Evolutionary conservation across 2,329 filamentous ascomycete species (phyloP).

Genomic region (Botryotinia calthae): DNA sequence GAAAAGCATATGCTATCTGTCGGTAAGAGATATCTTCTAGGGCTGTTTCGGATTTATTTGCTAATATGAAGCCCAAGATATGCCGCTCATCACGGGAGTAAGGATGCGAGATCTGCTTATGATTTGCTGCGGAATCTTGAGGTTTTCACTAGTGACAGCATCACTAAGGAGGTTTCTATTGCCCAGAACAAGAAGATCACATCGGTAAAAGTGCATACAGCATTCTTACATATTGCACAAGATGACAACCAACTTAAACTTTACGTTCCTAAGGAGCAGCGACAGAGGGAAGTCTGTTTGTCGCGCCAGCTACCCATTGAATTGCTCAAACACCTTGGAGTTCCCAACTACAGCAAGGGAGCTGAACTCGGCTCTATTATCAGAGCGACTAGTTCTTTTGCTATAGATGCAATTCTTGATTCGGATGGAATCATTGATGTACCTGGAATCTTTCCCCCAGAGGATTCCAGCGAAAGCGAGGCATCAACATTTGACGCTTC

Average conservation of each 20-base stretch:
- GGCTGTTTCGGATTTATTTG: background rate
- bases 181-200: background rate
- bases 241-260: background rate
- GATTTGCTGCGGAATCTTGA: background rate
- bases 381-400: background rate
- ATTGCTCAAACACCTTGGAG: background rate
- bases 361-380: background rate
- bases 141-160: background rate
- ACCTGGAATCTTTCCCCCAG: background rate
- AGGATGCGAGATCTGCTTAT: background rate
- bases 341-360: background rate
- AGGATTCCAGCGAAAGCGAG: background rate
- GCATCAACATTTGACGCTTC: background rate
- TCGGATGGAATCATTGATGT: background rate
- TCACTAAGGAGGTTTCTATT: background rate
- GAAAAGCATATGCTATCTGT: background rate
- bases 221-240: background rate
- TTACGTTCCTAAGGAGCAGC: background rate
- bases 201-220: background rate
- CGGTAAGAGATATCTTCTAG: background rate
- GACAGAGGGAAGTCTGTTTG: background rate
- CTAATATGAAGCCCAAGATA: background rate
- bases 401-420: background rate
- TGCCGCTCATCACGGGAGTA: background rate
- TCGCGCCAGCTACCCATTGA: background rate